Percentiles rank a stretch among this genome's conserved stretches.
Conservation (phyloP, 352 stramenopile species). For the Globisporangium rhizosaccharum region DNA sequence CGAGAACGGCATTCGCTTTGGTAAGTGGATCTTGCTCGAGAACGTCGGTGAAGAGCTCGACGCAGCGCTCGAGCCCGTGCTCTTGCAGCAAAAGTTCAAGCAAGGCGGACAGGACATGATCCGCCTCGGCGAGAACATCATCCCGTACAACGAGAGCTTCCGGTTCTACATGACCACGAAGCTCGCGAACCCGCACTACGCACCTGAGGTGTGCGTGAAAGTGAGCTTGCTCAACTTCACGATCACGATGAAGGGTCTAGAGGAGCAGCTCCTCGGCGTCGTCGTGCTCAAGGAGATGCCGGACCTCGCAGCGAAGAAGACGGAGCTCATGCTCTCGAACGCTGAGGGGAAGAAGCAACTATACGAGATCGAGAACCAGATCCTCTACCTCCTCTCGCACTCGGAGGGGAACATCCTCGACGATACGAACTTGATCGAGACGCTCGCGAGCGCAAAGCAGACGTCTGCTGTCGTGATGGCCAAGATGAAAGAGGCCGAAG, state of each 20-base stretch:
- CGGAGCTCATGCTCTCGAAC: constrained; percentile 86
- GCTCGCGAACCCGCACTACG: constrained; percentile 90
- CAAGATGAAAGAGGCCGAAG: constrained; percentile 89
- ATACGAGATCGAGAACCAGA: constrained; percentile 91
- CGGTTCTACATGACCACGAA: constrained; percentile 92
- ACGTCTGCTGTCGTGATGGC: constrained; percentile 75
- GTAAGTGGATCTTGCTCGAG: constrained; percentile 89
- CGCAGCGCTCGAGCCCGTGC: constrained; percentile 85
- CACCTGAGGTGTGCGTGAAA: constrained; percentile 89
- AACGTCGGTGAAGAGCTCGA: constrained; percentile 89
- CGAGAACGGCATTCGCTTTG: constrained; percentile 89
- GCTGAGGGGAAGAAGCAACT: constrained; percentile 85
- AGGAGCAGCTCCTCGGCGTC: constrained; percentile 88
- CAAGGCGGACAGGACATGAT: constrained; percentile 92
- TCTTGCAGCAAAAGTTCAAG: constrained; percentile 91
- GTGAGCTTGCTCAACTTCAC: constrained; percentile 92
- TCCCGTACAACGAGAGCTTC: constrained; percentile 90
- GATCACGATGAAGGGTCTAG: constrained; percentile 88
- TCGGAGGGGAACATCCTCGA: constrained; percentile 92
- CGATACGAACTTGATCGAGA: constrained; percentile 91
- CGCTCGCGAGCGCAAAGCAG: constrained; percentile 75
- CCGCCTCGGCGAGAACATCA: constrained; percentile 86
- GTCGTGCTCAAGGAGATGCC: constrained; percentile 88
- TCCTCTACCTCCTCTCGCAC: constrained; percentile 88
- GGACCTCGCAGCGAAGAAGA: constrained; percentile 89